Base-by-base conservation (phyloP, 345 rosid genomes). In the Melastoma malabathricum region DNA sequence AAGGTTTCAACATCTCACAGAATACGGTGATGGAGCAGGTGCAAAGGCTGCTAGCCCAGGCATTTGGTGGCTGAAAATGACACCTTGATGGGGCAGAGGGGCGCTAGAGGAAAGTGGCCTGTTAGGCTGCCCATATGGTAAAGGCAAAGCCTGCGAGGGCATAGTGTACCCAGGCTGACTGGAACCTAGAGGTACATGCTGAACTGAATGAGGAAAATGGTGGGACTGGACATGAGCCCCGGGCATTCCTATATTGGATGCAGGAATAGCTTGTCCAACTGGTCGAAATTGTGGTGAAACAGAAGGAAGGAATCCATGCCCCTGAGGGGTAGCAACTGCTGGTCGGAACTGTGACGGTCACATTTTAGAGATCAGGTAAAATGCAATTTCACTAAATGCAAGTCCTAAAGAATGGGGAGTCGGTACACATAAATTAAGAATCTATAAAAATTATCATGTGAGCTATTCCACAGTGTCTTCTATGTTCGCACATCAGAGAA, bases 211-310 rank as follows among this genome's bases (percentile, higher is more conserved):
- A 59, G 89, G 62, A 71, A 41, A 90, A 55, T 78, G 95, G 49
- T 77, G 48, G 18, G 60, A 77, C 67, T 76, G 88, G 66, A 61
- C 64, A 56, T 76, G 94, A 61, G 67, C 75, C 44, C 68, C 58
- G 14, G 71, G 75, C 69, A 75, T 64, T 62, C 69, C 81, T 10
- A 69, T 62, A 60, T 78, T 72, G 34, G 84, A 68, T 38, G 77
- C 22, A 27, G 77, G 69, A 60, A 76, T 58, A 31, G 62, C 80
- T 64, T 77, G 89, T 58, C 85, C 95, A 55, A 56, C 77, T 48
- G 81, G 84, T n/a, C 71, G 82, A 68, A 75, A 90, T 65, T 80
- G 94, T 45, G 82, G 87, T 62, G 84, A 70, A 66, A 75, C 66
- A 5, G 68, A 31, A 5, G 84, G 74, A 64, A 77, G 62, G 65